Percentiles rank a stretch among this genome's conserved stretches.
Conservation (phyloP, 1,284 basidiomycete species). For the Ustilago sp. region DNA sequence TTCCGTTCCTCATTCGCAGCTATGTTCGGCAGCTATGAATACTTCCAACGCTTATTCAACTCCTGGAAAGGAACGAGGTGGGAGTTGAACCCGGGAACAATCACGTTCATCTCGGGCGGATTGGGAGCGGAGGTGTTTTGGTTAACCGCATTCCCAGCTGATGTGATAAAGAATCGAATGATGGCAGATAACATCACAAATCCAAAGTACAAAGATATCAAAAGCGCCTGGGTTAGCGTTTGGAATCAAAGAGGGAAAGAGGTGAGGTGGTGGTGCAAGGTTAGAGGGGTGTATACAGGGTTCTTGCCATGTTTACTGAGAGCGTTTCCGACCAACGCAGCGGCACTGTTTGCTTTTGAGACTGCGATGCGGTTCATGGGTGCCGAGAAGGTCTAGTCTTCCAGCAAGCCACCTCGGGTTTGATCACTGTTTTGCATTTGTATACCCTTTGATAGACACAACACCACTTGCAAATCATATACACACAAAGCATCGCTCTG, state of each 20-base stretch:
- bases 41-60: conserved; percentile 52
- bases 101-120: conserved; percentile 78
- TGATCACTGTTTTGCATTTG: neutral
- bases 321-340: conserved; percentile 67
- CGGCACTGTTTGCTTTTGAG: conserved; percentile 65
- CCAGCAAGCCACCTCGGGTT: neutral
- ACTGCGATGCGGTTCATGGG: conserved; percentile 64
- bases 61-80: conserved; percentile 41
- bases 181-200: conserved; percentile 74
- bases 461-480: neutral
- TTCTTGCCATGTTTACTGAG: conserved; percentile 60
- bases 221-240: conserved; percentile 33
- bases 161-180: conserved; percentile 76
- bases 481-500: too few species aligned
- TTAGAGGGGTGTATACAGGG: conserved; percentile 58
- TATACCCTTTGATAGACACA: conserved; percentile 11
- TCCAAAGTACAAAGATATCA: conserved; percentile 61
- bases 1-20: conserved; percentile 66
- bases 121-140: conserved; percentile 69
- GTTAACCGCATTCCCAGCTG: conserved; percentile 78
- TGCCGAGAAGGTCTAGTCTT: conserved; percentile 48
- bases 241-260: conserved; percentile 51
- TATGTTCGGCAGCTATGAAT: conserved; percentile 69
- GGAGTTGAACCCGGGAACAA: conserved; percentile 76
- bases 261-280: conserved; percentile 12